These are phyloP conservation scores for Anisogramma anomala DNA, from an alignment of 2,329 filamentous ascomycete species.

Conservation along the genomic window DNA sequence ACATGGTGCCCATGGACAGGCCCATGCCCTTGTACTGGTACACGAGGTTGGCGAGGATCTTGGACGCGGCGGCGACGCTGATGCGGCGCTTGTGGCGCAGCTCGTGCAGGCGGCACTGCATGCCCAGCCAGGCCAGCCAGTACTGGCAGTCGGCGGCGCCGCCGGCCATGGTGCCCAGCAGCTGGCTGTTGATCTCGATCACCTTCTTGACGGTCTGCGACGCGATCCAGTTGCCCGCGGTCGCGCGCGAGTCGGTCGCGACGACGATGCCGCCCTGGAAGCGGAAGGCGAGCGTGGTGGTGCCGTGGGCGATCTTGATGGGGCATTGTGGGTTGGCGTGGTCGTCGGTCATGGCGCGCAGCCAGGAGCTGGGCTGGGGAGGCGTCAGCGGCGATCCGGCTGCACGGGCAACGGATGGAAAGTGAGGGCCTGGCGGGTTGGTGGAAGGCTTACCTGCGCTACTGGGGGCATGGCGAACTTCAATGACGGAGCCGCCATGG, in stretches of 20 bases:
- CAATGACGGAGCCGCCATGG: conserved; percentile 66
- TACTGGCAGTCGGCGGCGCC: conserved; percentile 99
- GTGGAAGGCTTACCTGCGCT: conserved; percentile 57
- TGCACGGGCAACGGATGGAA: too few species aligned
- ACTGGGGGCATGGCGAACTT: conserved; percentile 94
- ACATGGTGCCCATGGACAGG: conserved; percentile 98
- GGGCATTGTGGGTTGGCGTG: conserved; percentile 91
- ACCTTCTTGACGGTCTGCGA: conserved; percentile 99
- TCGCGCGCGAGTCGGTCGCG: conserved; percentile 92
- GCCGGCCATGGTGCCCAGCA: conserved; percentile 96
- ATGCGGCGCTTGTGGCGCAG: conserved; percentile 98
- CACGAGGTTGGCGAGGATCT: conserved; percentile 96
- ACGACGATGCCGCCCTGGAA: conserved; percentile 99
- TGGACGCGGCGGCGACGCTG: conserved; percentile 90
- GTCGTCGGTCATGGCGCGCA: conserved; percentile 95
- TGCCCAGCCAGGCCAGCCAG: conserved; percentile 97
- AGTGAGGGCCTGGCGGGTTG: too few species aligned
- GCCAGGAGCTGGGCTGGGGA: conserved; percentile 73
- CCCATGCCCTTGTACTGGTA: conserved; percentile 99
- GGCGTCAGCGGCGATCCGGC: conserved; percentile 3
- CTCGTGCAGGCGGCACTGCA: conserved; percentile 98
- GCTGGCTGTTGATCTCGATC: conserved; percentile 90
- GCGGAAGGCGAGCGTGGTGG: conserved; percentile 92
- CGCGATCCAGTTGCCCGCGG: conserved; percentile 97
- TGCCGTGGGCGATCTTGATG: conserved; percentile 99